These are phyloP conservation scores for Chamaenerion angustifolium DNA, from an alignment of 345 rosid species.

Conservation along the genomic window DNA sequence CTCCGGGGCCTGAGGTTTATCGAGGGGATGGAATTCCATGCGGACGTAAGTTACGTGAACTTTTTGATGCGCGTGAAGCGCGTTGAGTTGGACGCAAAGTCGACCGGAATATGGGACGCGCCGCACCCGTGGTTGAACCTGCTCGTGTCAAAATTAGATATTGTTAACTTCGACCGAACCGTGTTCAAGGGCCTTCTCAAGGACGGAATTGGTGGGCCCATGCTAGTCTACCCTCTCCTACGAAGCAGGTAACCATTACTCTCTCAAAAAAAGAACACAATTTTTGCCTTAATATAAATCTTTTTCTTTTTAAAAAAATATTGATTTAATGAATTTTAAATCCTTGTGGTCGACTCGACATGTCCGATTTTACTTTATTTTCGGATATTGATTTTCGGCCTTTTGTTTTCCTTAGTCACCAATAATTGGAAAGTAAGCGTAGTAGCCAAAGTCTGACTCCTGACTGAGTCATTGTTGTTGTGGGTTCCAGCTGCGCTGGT, in stretches of 20 bases:
- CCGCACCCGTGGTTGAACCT: slow-evolving; percentile 97
- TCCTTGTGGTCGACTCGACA: too few species aligned
- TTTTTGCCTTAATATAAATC: too few species aligned
- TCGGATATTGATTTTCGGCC: too few species aligned
- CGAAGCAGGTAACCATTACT: slow-evolving; percentile 56
- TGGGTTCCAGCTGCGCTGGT: not conserved
- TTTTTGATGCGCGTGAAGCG: slow-evolving; percentile 63
- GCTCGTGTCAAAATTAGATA: slow-evolving; percentile 48
- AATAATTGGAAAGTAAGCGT: not conserved
- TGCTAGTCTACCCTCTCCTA: slow-evolving; percentile 72
- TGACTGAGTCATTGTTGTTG: not conserved
- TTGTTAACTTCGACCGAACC: slow-evolving; percentile 45
- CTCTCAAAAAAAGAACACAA: too few species aligned
- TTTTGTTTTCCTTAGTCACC: not conserved
- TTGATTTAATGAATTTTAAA: too few species aligned
- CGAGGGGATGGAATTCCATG: slow-evolving; percentile 38
- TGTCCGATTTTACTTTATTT: too few species aligned
- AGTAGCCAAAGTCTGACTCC: too few species aligned
- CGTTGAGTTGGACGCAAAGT: slow-evolving; percentile 43
- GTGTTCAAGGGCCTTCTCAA: slow-evolving; percentile 53
- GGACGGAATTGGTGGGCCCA: slow-evolving; percentile 79
- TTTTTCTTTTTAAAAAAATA: too few species aligned
- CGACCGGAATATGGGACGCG: slow-evolving; percentile 60
- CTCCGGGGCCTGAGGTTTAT: slow-evolving; percentile 41
- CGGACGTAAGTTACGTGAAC: slow-evolving; percentile 50